These are phyloP conservation scores for Scedosporium minutisporum DNA, from an alignment of 2,329 filamentous ascomycete genomes.

Conservation along the genomic window DNA sequence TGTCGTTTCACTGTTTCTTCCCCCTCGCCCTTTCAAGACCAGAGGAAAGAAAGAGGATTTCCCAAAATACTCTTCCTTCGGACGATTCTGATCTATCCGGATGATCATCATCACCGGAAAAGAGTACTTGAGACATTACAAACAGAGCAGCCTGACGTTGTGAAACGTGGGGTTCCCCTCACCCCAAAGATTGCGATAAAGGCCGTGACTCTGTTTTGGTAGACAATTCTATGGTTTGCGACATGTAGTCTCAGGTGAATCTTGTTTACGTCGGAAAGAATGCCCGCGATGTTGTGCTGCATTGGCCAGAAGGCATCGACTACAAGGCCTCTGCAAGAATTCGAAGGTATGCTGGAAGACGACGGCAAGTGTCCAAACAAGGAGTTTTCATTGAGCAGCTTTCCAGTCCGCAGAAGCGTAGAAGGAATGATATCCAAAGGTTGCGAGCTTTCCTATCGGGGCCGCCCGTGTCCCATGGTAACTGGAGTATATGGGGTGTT, in stretches of 20 bases:
- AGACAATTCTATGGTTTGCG: background rate
- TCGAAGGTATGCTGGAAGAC: no score
- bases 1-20: background rate
- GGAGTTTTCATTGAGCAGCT: background rate
- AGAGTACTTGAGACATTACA: background rate
- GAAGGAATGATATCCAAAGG: no score
- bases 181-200: background rate
- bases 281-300: background rate
- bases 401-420: no score
- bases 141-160: background rate
- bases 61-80: background rate
- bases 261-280: background rate
- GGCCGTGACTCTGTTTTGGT: background rate
- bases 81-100: background rate
- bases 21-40: background rate
- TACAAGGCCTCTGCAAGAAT: no score
- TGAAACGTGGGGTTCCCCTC: slow-evolving; percentile 2
- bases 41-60: background rate
- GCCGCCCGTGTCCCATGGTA: background rate
- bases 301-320: no score
- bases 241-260: background rate
- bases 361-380: background rate
- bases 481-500: background rate
- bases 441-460: background rate
- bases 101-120: background rate